Evolutionary conservation across 164 flowering plant species (phyloP), one percentile per base, ranked within the genome.

Genomic region (Tetracentron sinense): DNA sequence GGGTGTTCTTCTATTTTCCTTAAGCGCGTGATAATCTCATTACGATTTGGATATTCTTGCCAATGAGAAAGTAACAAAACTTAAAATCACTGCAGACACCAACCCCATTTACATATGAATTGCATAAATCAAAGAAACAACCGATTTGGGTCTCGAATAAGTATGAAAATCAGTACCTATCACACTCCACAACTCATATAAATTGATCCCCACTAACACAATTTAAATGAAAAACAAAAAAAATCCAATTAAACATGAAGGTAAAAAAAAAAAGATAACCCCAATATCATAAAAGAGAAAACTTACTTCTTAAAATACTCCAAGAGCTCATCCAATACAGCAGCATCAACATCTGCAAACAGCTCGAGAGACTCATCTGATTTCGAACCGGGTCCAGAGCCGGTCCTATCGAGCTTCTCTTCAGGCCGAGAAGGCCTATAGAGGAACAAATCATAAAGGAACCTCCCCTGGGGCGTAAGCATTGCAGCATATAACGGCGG

Each of bases 381-480:
- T 28, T 54, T 77, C 1, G 83, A 58, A 19, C 96, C 93, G 11
- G 97, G 96, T 8, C 84, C 85, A 0, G 93, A 83, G 31, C 90
- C 95, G 12, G 81, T 74, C 52, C 68, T 19, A 54, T 89, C 77
- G 20, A 87, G 89, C 88, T 79, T 83, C 81, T 81, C 90, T 12
- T 69, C 66, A 6, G 81, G 22, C 55, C 64, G 56, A 16, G 91
- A 65, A 51, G 86, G 82, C 54, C 77, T 74, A 55, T 90, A 87
- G 55, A 90, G 66, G 69, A 90, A 85, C 49, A 94, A 63, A 46
- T 90, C 98, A 56, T 82, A 94, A 72, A 94, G 66, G 65, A 94
- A 91, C 77, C 96, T 80, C 6, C 97, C 99, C 29, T 89, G 99
- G 42, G 99, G 93, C 10, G 88, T 91, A 68, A 91, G 71, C 76